A percentile compares a stretch with the other conserved stretches of the same genome.
These are phyloP conservation scores for Scorias spongiosa DNA, from an alignment of 2,329 filamentous ascomycete genomes.

Conservation along the genomic window DNA sequence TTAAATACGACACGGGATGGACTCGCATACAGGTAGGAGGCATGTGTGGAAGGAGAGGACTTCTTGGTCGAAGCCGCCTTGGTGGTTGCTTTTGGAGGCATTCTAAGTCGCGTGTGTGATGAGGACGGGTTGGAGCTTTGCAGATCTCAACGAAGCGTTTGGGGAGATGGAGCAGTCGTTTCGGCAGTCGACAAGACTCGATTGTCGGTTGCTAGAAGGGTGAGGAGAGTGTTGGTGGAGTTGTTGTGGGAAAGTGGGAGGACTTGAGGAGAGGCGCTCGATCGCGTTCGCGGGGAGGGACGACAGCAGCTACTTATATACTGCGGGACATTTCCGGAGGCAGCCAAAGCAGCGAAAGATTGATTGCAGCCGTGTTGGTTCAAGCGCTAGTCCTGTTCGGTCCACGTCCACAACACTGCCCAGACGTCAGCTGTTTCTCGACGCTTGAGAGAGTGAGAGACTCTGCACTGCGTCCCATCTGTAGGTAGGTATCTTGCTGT, in stretches of 20 bases:
- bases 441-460: no score
- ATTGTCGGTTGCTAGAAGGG: not conserved
- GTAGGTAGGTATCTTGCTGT: no score
- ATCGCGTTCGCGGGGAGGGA: not conserved
- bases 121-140: conserved; percentile 12
- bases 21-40: conserved; percentile 48
- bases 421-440: not conserved
- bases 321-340: not conserved
- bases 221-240: not conserved
- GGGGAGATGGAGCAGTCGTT: conserved; percentile 1
- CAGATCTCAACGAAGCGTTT: conserved; percentile 21
- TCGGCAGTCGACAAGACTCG: no score
- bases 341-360: not conserved
- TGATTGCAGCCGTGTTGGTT: not conserved
- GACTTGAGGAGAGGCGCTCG: not conserved
- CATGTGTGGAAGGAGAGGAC: conserved; percentile 39
- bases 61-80: conserved; percentile 44
- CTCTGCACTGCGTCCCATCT: no score
- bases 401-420: not conserved
- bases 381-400: not conserved
- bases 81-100: conserved; percentile 51
- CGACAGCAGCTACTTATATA: not conserved
- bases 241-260: not conserved
- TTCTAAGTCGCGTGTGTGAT: conserved; percentile 24
- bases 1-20: conserved; percentile 28